Percentiles rank a stretch among this genome's conserved stretches.
Evolutionary conservation across 495 filamentous ascomycete genomes (phyloP).

Genomic region (Neurospora intermedia): DNA sequence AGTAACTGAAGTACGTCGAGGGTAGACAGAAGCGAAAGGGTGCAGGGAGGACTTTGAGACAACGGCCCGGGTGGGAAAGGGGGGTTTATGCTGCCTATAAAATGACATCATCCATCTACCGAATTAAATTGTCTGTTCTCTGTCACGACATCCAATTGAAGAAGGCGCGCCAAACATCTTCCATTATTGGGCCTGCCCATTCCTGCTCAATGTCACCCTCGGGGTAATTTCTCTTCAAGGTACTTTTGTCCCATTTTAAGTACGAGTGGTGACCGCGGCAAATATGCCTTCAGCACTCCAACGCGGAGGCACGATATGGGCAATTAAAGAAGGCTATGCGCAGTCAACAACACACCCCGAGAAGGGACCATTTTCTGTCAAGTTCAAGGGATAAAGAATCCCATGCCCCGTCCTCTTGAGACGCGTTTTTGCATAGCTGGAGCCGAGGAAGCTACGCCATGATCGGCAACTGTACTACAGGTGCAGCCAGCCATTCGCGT

Average conservation of each 20-base stretch:
- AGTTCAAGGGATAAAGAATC: neutral
- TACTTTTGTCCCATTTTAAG: no score
- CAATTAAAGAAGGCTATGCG: neutral
- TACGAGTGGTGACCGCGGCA: neutral
- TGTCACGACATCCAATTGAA: neutral
- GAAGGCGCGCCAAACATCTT: neutral
- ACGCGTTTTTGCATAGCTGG: neutral
- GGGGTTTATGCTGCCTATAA: neutral
- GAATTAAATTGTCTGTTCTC: neutral
- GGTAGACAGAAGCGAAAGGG: neutral
- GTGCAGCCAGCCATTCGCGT: neutral
- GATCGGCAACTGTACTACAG: neutral
- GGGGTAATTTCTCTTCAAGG: neutral
- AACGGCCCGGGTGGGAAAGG: no score
- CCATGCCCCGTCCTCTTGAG: neutral
- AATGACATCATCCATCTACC: neutral
- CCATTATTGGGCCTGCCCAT: neutral
- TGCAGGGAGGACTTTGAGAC: no score
- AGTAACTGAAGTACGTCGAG: neutral
- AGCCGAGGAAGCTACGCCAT: neutral
- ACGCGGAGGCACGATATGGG: neutral
- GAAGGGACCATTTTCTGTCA: neutral
- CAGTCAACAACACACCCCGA: neutral
- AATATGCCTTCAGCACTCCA: neutral
- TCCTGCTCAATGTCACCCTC: neutral